These are phyloP conservation scores for Crithidia brevicula DNA, from an alignment of 208 protist genomes.

Conservation along the genomic window DNA sequence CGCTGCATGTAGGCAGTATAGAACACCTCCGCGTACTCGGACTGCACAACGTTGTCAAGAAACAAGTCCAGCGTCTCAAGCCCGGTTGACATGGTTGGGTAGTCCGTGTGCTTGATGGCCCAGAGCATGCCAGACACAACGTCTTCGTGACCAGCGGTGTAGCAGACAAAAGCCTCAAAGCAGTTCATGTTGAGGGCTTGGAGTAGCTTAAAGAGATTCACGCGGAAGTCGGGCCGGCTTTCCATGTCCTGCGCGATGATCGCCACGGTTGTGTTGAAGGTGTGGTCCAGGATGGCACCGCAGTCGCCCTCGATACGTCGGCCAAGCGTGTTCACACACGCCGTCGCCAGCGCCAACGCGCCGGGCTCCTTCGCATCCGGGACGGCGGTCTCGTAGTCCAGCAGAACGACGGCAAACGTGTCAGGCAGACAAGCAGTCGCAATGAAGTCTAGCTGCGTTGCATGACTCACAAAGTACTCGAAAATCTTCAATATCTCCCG, in stretches of 20 bases:
- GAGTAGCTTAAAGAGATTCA: conserved; percentile 98
- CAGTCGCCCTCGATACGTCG: conserved; percentile 79
- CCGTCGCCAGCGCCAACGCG: conserved; percentile 92
- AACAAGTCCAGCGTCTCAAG: conserved; percentile 95
- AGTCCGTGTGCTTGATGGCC: conserved; percentile 98
- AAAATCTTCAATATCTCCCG: conserved; percentile 96
- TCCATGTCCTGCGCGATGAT: conserved; percentile 98
- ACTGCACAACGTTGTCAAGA: conserved; percentile 76
- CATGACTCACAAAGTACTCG: conserved; percentile 93
- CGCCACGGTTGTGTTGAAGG: conserved; percentile 97
- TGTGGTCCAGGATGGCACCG: conserved; percentile 94
- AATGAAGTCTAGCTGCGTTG: conserved; percentile 88
- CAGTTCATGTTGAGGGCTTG: conserved; percentile 95
- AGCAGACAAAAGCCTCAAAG: conserved; percentile 87
- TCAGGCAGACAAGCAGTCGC: conserved; percentile 92
- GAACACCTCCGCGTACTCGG: conserved; percentile 62
- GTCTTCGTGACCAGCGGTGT: conserved; percentile 64
- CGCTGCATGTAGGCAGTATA: conserved; percentile 79
- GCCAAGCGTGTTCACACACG: conserved; percentile 92
- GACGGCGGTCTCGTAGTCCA: conserved; percentile 94
- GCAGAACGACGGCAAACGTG: conserved; percentile 95
- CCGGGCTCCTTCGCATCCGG: conserved; percentile 93
- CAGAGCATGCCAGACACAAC: conserved; percentile 97
- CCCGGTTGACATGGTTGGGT: conserved; percentile 91
- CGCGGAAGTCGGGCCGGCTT: conserved; percentile 98